Evolutionary conservation across 148 eudicot genomes (phyloP).

Genomic region (Camellia japonica): DNA sequence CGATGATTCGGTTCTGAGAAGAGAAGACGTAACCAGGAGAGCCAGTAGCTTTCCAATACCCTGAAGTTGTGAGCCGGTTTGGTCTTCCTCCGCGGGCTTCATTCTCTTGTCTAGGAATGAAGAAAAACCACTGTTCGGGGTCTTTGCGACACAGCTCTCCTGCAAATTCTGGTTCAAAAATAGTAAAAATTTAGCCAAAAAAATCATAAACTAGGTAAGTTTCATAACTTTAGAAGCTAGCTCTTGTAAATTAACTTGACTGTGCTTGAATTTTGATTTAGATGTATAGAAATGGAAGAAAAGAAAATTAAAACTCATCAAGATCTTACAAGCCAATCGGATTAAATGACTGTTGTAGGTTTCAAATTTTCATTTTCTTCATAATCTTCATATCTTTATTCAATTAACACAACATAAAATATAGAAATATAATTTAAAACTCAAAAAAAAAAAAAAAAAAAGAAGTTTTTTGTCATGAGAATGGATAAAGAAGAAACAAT

Average conservation of each 20-base stretch:
- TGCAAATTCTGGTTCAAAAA: conserved; percentile 29
- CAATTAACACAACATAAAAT: no score
- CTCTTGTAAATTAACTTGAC: not conserved
- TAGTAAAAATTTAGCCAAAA: not conserved
- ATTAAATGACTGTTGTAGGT: not conserved
- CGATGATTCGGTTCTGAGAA: conserved; percentile 37
- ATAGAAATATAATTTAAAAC: no score
- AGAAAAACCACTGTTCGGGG: conserved; percentile 67
- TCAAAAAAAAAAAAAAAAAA: no score
- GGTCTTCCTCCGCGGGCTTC: conserved; percentile 63
- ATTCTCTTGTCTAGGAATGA: conserved; percentile 45
- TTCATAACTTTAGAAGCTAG: not conserved
- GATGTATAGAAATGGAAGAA: not conserved
- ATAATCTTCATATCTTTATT: no score
- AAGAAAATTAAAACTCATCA: not conserved
- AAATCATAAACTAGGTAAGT: no score
- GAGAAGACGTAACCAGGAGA: conserved; percentile 50
- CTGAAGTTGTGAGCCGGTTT: conserved; percentile 48
- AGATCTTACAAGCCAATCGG: not conserved
- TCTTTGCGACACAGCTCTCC: conserved; percentile 45
- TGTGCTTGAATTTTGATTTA: not conserved
- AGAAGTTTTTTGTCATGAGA: not conserved
- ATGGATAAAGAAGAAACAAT: not conserved
- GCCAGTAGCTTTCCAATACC: conserved; percentile 82
- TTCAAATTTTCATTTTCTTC: not conserved